A percentile compares a stretch with the other conserved stretches of the same genome.
These are phyloP conservation scores for Leptographium flavum DNA, from an alignment of 2,329 filamentous ascomycete genomes.

Conservation along the genomic window DNA sequence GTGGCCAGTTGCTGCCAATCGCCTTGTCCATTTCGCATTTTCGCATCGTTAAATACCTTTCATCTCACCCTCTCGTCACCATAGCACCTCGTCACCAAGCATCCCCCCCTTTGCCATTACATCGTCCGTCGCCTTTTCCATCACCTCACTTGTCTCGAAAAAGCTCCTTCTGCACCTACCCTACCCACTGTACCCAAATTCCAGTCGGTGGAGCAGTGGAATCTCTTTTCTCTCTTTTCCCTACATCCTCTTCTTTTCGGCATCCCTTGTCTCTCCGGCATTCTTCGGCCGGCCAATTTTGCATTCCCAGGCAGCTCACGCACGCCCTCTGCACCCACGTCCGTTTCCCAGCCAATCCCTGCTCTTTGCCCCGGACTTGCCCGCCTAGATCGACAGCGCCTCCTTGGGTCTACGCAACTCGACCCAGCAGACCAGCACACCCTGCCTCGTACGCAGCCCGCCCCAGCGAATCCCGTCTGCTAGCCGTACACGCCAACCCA, in stretches of 20 bases:
- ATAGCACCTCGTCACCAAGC: no score
- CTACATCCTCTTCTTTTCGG: neutral
- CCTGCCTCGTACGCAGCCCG: neutral
- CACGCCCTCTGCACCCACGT: neutral
- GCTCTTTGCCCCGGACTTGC: slow-evolving; percentile 5
- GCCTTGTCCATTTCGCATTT: no score
- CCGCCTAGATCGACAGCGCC: slow-evolving; percentile 4
- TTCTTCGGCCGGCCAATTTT: neutral
- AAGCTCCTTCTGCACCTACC: no score
- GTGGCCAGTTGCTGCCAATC: no score
- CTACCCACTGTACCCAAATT: neutral
- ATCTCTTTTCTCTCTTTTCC: neutral
- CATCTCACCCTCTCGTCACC: no score
- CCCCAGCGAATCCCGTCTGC: neutral
- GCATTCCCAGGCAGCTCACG: neutral
- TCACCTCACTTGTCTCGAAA: neutral
- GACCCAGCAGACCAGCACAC: neutral
- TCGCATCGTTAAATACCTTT: no score
- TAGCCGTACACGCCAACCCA: neutral
- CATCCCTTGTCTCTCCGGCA: neutral
- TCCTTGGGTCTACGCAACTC: slow-evolving; percentile 1
- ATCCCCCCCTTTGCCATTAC: neutral
- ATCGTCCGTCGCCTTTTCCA: neutral
- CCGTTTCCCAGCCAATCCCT: slow-evolving; percentile 2
- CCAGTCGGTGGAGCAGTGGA: neutral